Base-by-base conservation (phyloP, 129 eudicot genomes). In the Smallanthus sonchifolius region DNA sequence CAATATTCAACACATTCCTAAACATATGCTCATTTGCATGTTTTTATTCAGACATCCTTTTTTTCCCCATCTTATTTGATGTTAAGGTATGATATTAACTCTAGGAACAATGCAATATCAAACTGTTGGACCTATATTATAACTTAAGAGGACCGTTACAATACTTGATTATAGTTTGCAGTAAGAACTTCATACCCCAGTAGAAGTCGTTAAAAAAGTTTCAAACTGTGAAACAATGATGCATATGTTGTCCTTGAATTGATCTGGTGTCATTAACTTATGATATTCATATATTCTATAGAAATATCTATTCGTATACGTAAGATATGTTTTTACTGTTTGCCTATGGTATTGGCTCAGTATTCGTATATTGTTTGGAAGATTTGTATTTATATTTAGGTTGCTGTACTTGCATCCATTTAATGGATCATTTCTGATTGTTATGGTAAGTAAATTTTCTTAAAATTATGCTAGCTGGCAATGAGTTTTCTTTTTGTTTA, bases 61-160 rank as follows among this genome's bases (percentile, higher is more conserved):
- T 35, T 48, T 47, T 69, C 32, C 35, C 36, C 10, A 34, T 69
- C 74, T 69, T 10, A 5, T 48, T 47, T 48, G n/a, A 74, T 61
- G 77, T 44, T 10, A 59, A 73, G n/a, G 70, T 57, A 57, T 73
- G 19, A 40, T 72, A 40, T 57, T 28, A 59, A 19, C 70, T 45
- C 36, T 48, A 47, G 65, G 51, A 75, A 63, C 24, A 40, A 3
- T n/a, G n/a, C 10, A 56, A 0, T 39, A 24, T 72, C 15, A 56
- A 69, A 72, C 32, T 71, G 19, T 7, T 54, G 64, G 2, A 70
- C 38, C 42, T 51, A 39, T 64, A 49, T 75, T 43, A 19, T 38
- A 38, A 45, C 13, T 13, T 13, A 13, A 4, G 59, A 45, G 2
- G 45, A 14, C 47, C 7, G 45, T 62, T 34, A 35, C 36, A 37